A percentile compares a stretch with the other conserved stretches of the same genome.
These are phyloP conservation scores for Medicago arabica DNA, from an alignment of 306 rosid genomes.

Conservation along the genomic window DNA sequence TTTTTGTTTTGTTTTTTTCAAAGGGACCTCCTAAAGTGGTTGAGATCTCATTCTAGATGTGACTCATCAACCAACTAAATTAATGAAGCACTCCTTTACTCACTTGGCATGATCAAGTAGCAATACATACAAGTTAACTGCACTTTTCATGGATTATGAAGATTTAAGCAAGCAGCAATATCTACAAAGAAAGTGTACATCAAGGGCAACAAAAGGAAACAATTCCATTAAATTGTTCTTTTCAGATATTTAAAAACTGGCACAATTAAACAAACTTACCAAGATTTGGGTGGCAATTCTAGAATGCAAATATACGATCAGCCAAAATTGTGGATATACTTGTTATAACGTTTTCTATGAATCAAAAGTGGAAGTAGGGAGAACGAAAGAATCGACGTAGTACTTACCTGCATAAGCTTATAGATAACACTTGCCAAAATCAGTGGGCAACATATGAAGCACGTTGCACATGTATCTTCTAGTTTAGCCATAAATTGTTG, in stretches of 20 bases:
- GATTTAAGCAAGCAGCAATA: constrained; percentile 14
- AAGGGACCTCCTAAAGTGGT: constrained; percentile 12
- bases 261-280: neutral
- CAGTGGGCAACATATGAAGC: constrained; percentile 8
- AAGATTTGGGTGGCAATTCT: constrained; percentile 16
- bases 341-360: neutral
- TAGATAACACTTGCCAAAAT: constrained; percentile 27
- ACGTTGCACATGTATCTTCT: constrained; percentile 7
- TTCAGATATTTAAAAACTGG: constrained; percentile 4
- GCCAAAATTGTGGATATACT: constrained; percentile 1
- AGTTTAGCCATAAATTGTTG: constrained; percentile 3
- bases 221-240: constrained; percentile 2
- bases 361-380: constrained; percentile 5
- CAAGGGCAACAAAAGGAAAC: neutral
- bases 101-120: constrained; percentile 14
- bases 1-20: neutral
- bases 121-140: constrained; percentile 21
- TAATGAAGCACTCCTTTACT: constrained; percentile 19
- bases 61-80: constrained; percentile 31
- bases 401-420: constrained; percentile 42
- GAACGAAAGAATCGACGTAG: constrained; percentile 16
- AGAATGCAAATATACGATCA: constrained; percentile 26
- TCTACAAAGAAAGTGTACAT: neutral
- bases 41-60: constrained; percentile 23
- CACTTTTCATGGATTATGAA: constrained; percentile 21